Evolutionary conservation across 2,329 filamentous ascomycete genomes (phyloP).

Genomic region (Paraphoma chrysanthemicola): DNA sequence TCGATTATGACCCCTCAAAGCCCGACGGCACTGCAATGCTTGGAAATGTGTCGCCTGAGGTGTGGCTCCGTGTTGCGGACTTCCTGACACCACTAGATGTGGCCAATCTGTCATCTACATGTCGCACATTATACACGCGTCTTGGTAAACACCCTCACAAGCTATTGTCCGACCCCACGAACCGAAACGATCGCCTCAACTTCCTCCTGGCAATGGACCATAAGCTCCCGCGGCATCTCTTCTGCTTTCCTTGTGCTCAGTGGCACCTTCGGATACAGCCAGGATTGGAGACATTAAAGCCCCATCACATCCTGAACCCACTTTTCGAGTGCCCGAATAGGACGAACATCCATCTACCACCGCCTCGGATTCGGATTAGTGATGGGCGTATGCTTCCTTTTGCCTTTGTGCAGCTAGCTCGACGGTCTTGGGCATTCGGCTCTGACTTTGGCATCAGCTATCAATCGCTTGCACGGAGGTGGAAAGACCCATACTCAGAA

Average conservation of each 20-base stretch:
- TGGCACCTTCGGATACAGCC: conserved; percentile 63
- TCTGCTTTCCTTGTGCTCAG: conserved; percentile 64
- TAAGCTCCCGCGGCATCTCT: conserved; percentile 61
- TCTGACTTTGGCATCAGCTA: conserved; percentile 47
- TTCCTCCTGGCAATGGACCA: conserved; percentile 62
- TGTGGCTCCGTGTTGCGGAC: conserved; percentile 34
- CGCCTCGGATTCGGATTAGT: conserved; percentile 57
- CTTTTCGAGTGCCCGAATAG: conserved; percentile 64
- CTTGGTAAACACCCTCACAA: conserved; percentile 31
- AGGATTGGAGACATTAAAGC: conserved; percentile 62
- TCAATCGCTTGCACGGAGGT: conserved; percentile 57
- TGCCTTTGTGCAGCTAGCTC: conserved; percentile 64
- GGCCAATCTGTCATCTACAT: conserved; percentile 36
- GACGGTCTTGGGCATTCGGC: conserved; percentile 58
- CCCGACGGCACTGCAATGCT: conserved; percentile 34
- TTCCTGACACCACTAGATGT: conserved; percentile 37
- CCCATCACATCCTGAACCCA: conserved; percentile 62
- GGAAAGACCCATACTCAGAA: conserved; percentile 57
- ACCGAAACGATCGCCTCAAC: conserved; percentile 54
- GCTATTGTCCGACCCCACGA: conserved; percentile 46
- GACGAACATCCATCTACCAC: conserved; percentile 58
- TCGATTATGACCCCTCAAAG: conserved; percentile 29
- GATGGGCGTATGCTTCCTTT: conserved; percentile 64
- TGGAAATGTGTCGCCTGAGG: conserved; percentile 26
- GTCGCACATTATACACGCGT: conserved; percentile 33